Evolutionary conservation across 192 early-diverging fungal species (phyloP).

Genomic region (Umbelopsis ramanniana): DNA sequence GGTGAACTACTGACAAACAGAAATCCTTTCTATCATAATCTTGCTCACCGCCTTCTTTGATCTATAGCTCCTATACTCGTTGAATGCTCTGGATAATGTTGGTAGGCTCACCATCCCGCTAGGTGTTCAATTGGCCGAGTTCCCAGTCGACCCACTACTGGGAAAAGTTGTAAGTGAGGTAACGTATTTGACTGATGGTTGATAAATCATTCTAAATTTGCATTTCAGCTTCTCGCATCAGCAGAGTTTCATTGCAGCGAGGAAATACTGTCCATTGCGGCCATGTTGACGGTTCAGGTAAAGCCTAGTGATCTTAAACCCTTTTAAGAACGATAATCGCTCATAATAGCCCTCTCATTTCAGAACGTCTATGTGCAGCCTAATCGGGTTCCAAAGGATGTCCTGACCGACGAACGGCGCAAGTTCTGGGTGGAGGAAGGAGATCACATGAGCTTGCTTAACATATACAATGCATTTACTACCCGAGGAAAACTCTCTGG

Average conservation of each 20-base stretch:
- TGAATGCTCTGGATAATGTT: constrained; percentile 73
- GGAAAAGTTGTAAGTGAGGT: constrained; percentile 57
- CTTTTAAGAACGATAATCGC: not conserved
- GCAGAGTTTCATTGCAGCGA: constrained; percentile 66
- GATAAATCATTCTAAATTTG: too few relatives aligned
- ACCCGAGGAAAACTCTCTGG: constrained; percentile 52
- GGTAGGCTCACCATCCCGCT: constrained; percentile 74
- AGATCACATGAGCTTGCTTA: constrained; percentile 65
- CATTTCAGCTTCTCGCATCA: constrained; percentile 58
- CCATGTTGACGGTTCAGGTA: constrained; percentile 80
- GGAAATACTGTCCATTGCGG: constrained; percentile 79
- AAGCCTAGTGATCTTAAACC: not conserved
- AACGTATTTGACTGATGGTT: not conserved
- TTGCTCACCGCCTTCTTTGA: not conserved
- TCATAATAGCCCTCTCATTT: not conserved
- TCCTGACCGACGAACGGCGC: constrained; percentile 60
- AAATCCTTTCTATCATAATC: too few relatives aligned
- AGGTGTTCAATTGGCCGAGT: constrained; percentile 72
- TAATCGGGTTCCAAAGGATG: constrained; percentile 35
- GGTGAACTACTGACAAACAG: not conserved
- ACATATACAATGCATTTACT: constrained; percentile 82
- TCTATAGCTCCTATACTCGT: constrained; percentile 65
- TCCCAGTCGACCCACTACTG: constrained; percentile 75
- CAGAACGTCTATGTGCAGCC: constrained; percentile 54
- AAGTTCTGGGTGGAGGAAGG: constrained; percentile 82